These are phyloP conservation scores for Vitis amurensis DNA, from an alignment of 164 flowering plant species.

Conservation along the genomic window DNA sequence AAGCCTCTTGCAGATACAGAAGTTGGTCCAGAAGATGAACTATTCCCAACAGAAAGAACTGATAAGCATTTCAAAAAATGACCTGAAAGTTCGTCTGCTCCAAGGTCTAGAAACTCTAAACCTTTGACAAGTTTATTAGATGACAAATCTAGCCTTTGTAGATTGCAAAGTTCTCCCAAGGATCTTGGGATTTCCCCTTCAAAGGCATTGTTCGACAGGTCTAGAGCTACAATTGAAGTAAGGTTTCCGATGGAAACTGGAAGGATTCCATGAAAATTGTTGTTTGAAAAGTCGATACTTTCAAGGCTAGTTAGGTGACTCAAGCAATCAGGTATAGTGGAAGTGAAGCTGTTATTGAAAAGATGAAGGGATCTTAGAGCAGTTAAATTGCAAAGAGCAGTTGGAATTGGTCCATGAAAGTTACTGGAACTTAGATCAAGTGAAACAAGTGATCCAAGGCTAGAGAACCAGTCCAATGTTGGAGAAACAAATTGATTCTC, in stretches of 20 bases:
- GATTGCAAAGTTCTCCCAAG: slow-evolving; percentile 2
- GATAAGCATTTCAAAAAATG: neutral
- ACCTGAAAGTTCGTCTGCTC: too few species aligned
- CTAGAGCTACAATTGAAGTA: neutral
- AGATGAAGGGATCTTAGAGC: slow-evolving; percentile 6
- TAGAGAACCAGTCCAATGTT: neutral
- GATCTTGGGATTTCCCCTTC: slow-evolving; percentile 9
- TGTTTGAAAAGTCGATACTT: too few species aligned
- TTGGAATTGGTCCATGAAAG: slow-evolving; percentile 3
- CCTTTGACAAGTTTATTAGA: too few species aligned
- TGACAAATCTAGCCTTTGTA: too few species aligned
- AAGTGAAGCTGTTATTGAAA: neutral
- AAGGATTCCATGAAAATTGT: too few species aligned
- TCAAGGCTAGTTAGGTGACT: neutral
- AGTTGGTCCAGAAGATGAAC: neutral
- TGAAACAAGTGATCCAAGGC: neutral
- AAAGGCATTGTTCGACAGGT: neutral
- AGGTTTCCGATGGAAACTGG: neutral
- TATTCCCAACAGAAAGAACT: neutral
- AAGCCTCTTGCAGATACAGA: too few species aligned
- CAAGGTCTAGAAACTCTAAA: too few species aligned
- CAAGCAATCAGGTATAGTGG: slow-evolving; percentile 11
- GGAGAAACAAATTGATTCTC: neutral
- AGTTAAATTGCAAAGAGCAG: slow-evolving; percentile 5
- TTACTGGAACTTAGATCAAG: neutral